Percentiles rank a stretch among this genome's conserved stretches.
These are phyloP conservation scores for Flaveria bidentis DNA, from an alignment of 129 eudicot species.

Conservation along the genomic window DNA sequence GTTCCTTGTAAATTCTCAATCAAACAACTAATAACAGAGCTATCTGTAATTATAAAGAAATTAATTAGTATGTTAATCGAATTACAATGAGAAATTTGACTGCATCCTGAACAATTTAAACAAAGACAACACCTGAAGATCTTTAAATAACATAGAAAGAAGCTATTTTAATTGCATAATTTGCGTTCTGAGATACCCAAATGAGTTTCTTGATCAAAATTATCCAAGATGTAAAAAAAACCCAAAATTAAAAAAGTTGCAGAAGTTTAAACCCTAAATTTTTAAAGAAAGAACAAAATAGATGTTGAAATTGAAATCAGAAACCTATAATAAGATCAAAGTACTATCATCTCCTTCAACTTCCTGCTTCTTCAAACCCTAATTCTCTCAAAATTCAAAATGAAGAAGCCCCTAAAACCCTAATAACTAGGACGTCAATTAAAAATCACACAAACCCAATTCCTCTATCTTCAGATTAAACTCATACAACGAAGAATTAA, in stretches of 20 bases:
- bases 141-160: neutral
- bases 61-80: neutral
- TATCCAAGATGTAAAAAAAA: neutral
- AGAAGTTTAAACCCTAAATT: constrained; percentile 19
- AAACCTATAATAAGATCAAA: no score
- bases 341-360: no score
- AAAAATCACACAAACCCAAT: neutral
- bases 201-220: neutral
- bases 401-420: constrained; percentile 15
- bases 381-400: neutral
- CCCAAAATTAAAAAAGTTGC: neutral
- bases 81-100: constrained; percentile 9
- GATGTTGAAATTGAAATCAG: no score
- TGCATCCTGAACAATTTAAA: neutral
- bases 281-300: constrained; percentile 6
- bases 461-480: neutral
- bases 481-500: constrained; percentile 2
- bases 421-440: neutral
- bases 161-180: neutral
- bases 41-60: constrained; percentile 24
- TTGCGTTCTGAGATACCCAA: neutral
- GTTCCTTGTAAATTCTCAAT: constrained; percentile 18
- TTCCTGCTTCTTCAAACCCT: constrained; percentile 25
- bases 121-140: neutral
- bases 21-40: neutral